phyloP scores from a whole-genome alignment of 768 basidiomycete genomes.

The Lactarius deliciosus region DNA sequence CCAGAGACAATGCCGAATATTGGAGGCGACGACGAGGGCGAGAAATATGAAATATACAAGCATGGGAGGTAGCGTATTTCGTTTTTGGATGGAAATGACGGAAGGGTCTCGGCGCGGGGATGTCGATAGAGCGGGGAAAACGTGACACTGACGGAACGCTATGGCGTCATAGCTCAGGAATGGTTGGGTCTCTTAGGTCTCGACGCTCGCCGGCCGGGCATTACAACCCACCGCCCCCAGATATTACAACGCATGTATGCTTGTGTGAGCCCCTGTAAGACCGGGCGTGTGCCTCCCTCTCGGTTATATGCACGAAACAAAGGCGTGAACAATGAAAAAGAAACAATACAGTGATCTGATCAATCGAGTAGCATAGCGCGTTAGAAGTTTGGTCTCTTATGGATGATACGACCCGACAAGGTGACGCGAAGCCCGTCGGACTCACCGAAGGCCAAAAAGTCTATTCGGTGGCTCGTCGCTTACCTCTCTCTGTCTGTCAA shows the following conservation, averaged over 20 bases:
- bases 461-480: slow-evolving; percentile 27
- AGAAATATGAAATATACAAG: background rate
- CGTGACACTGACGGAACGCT: slow-evolving; percentile 2
- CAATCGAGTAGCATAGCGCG: slow-evolving; percentile 17
- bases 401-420: slow-evolving; percentile 8
- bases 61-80: slow-evolving; percentile 1
- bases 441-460: slow-evolving; percentile 22
- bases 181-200: background rate
- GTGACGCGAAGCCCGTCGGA: slow-evolving; percentile 3
- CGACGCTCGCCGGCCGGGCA: background rate
- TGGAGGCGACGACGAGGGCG: background rate
- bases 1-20: background rate
- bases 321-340: background rate
- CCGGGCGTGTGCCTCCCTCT: background rate
- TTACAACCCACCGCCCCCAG: background rate
- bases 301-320: background rate
- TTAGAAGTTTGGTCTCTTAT: slow-evolving; percentile 17
- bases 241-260: background rate
- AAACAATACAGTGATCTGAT: slow-evolving; percentile 4
- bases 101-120: slow-evolving; percentile 26
- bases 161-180: slow-evolving; percentile 22
- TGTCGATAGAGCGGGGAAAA: slow-evolving; percentile 26
- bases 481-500: background rate
- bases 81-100: slow-evolving; percentile 2
- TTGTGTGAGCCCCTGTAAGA: slow-evolving; percentile 7